A percentile compares a stretch with the other conserved stretches of the same genome.
Evolutionary conservation across 768 basidiomycete species (phyloP).

Genomic region (Pleurotus tuoliensis): DNA sequence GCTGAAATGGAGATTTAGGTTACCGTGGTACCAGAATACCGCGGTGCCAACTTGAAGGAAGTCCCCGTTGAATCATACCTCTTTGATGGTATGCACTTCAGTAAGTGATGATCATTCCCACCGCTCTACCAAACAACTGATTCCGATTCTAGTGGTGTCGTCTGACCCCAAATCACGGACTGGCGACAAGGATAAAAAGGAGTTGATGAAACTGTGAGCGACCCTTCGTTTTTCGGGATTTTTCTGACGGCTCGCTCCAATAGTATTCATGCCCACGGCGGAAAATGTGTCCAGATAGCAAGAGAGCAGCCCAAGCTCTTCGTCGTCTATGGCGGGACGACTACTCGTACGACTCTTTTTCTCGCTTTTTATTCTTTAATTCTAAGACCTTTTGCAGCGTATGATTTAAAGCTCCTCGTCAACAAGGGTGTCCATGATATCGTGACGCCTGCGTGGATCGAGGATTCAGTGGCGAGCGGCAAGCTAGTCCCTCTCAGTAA

Average conservation of each 20-base stretch:
- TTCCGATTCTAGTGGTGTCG: conserved; percentile 54
- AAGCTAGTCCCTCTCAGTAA: conserved; percentile 58
- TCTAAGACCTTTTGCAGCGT: conserved; percentile 38
- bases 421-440: conserved; percentile 70
- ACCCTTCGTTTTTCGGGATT: neutral
- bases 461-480: conserved; percentile 65
- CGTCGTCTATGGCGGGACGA: conserved; percentile 67
- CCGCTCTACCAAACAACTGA: too few species aligned
- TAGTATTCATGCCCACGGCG: conserved; percentile 73
- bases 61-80: conserved; percentile 59
- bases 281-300: conserved; percentile 58
- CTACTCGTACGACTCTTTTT: conserved; percentile 49
- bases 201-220: conserved; percentile 62
- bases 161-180: conserved; percentile 71
- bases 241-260: neutral
- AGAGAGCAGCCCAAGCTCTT: conserved; percentile 47
- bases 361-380: neutral
- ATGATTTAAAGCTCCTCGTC: conserved; percentile 67
- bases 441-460: conserved; percentile 77
- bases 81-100: conserved; percentile 75
- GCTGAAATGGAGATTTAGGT: conserved; percentile 32
- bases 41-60: conserved; percentile 58
- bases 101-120: conserved; percentile 40
- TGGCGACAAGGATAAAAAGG: conserved; percentile 64
- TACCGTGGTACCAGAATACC: conserved; percentile 59